Percentiles rank a stretch among this genome's conserved stretches.
These are phyloP conservation scores for Aphanoascus verrucosus DNA, from an alignment of 2,329 filamentous ascomycete species.

Conservation along the genomic window DNA sequence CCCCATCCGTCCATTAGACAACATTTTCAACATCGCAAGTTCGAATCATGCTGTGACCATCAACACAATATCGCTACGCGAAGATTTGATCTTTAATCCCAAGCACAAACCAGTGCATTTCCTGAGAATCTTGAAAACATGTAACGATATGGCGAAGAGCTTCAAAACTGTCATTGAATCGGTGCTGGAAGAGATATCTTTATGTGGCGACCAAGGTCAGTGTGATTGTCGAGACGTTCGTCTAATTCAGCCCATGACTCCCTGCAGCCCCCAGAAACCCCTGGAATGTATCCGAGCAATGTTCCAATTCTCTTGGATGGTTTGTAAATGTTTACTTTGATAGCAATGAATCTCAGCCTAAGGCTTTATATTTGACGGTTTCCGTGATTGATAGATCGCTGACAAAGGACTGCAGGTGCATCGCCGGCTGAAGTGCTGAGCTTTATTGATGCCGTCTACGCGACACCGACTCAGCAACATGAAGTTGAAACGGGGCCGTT, in stretches of 20 bases:
- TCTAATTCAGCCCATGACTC: background rate
- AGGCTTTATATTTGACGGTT: no score
- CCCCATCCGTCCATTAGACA: no score
- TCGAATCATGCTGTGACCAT: slow-evolving; percentile 13
- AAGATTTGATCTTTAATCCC: no score
- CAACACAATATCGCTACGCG: background rate
- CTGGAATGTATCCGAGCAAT: background rate
- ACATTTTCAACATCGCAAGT: slow-evolving; percentile 9
- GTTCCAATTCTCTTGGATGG: background rate
- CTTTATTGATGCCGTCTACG: slow-evolving; percentile 31
- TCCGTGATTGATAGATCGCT: background rate
- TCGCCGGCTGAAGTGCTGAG: slow-evolving; percentile 27
- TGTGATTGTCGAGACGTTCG: background rate
- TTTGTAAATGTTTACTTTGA: no score
- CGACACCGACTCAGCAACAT: slow-evolving; percentile 12
- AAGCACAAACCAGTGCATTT: no score
- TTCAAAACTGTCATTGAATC: slow-evolving; percentile 49
- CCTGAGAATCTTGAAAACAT: background rate
- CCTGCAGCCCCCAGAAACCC: background rate
- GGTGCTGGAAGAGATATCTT: slow-evolving; percentile 49
- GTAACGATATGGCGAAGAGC: slow-evolving; percentile 36
- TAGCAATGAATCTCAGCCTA: no score
- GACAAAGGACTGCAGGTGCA: slow-evolving; percentile 23
- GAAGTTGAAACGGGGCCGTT: slow-evolving; percentile 1
- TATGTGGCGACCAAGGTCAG: slow-evolving; percentile 49